Evolutionary conservation across 805 yeast species (phyloP).

Genomic region (Wickerhamomyces mucosus): DNA sequence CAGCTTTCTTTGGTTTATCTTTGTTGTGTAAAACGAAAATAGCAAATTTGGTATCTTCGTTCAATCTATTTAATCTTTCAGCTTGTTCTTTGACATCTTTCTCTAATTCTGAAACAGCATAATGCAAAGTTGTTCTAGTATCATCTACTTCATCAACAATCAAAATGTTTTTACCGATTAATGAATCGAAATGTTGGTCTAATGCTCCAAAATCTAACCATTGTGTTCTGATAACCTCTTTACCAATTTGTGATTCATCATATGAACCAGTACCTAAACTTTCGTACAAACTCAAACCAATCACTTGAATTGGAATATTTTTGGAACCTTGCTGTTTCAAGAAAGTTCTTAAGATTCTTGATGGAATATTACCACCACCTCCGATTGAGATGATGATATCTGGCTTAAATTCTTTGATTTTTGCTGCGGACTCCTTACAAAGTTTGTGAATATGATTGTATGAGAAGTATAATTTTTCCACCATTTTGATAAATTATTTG

Average conservation of each 20-base stretch:
- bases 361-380: constrained; percentile 66
- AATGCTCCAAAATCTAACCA: constrained; percentile 81
- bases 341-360: constrained; percentile 54
- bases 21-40: constrained; percentile 82
- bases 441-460: constrained; percentile 78
- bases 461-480: constrained; percentile 50
- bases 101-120: constrained; percentile 69
- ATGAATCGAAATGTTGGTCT: constrained; percentile 57
- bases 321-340: constrained; percentile 48
- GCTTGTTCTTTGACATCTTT: constrained; percentile 50
- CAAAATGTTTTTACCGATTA: constrained; percentile 72
- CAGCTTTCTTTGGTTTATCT: constrained; percentile 71
- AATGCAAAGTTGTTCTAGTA: constrained; percentile 82
- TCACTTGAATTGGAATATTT: constrained; percentile 63
- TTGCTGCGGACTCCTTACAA: constrained; percentile 58
- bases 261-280: constrained; percentile 34
- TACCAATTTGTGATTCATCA: constrained; percentile 46
- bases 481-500: too few relatives aligned
- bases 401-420: constrained; percentile 33
- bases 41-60: constrained; percentile 57
- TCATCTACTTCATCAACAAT: constrained; percentile 91
- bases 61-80: constrained; percentile 42
- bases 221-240: constrained; percentile 79
- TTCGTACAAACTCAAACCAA: constrained; percentile 58
- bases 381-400: constrained; percentile 61